phyloP scores from a whole-genome alignment of 1,284 basidiomycete genomes.

The Puccinia polysora region DNA sequence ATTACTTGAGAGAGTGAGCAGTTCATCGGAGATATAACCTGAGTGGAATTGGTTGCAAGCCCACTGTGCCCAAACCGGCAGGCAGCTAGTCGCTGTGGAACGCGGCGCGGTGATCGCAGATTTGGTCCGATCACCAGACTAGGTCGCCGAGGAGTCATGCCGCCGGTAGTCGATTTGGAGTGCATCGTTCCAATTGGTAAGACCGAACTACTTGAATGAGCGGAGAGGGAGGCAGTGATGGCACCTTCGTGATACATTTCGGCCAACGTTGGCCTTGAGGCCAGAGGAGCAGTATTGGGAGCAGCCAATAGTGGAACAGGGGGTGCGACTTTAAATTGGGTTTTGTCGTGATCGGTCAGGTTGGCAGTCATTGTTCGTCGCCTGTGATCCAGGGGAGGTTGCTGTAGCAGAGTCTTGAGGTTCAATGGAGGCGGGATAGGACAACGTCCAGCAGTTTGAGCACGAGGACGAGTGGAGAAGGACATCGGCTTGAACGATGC shows the following conservation, averaged over 20 bases:
- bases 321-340: neutral
- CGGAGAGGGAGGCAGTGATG: no score
- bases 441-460: conserved; percentile 15
- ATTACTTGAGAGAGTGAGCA: neutral
- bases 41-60: neutral
- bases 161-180: conserved; percentile 7
- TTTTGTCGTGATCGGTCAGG: neutral
- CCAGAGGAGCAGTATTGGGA: conserved; percentile 16
- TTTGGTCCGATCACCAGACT: conserved; percentile 39
- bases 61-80: conserved; percentile 1
- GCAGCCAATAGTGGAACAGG: conserved; percentile 16
- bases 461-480: conserved; percentile 40
- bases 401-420: neutral
- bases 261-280: conserved; percentile 2
- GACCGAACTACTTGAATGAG: neutral
- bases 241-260: neutral
- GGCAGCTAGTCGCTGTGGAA: conserved; percentile 2
- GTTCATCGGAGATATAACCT: neutral
- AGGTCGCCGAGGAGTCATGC: conserved; percentile 27
- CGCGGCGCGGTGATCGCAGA: conserved; percentile 20
- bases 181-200: neutral
- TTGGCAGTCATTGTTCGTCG: conserved; percentile 14
- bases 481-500: conserved; percentile 21
- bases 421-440: conserved; percentile 36
- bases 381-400: conserved; percentile 1